Conservation (phyloP, 257 asterid species). For the Verbena officinalis region DNA sequence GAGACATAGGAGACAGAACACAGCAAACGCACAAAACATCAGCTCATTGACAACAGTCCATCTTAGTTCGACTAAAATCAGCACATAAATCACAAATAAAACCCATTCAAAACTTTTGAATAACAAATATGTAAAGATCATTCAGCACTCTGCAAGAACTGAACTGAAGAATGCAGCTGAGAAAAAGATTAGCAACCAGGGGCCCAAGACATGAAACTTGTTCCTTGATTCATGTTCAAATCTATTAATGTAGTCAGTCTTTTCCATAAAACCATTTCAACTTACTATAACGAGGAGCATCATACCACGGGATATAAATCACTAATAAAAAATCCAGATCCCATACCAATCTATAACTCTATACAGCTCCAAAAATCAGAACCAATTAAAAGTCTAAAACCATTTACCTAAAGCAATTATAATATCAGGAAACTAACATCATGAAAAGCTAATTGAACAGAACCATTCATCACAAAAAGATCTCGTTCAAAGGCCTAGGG, state of each 20-base stretch:
- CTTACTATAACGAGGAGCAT: not conserved
- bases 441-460: conserved; percentile 16
- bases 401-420: conserved; percentile 3
- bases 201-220: not conserved
- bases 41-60: conserved; percentile 6
- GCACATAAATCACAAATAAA: not conserved
- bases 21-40: conserved; percentile 5
- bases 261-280: not conserved
- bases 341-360: conserved; percentile 19
- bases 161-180: conserved; percentile 14
- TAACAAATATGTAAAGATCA: conserved; percentile 7
- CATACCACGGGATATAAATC: conserved; percentile 12
- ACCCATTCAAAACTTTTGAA: not conserved
- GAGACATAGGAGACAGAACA: not conserved
- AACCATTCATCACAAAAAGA: conserved; percentile 19
- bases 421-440: conserved; percentile 5
- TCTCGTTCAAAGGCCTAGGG: conserved; percentile 8
- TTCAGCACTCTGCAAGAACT: conserved; percentile 3
- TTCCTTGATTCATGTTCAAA: conserved; percentile 22
- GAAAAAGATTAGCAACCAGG: conserved; percentile 15
- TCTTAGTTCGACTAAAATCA: conserved; percentile 10
- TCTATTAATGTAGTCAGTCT: not conserved
- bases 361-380: conserved; percentile 19
- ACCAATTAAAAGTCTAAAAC: conserved; percentile 11
- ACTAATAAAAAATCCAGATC: conserved; percentile 29